These are phyloP conservation scores for Saturnispora ahearnii DNA, from an alignment of 805 yeast genomes.

Conservation along the genomic window DNA sequence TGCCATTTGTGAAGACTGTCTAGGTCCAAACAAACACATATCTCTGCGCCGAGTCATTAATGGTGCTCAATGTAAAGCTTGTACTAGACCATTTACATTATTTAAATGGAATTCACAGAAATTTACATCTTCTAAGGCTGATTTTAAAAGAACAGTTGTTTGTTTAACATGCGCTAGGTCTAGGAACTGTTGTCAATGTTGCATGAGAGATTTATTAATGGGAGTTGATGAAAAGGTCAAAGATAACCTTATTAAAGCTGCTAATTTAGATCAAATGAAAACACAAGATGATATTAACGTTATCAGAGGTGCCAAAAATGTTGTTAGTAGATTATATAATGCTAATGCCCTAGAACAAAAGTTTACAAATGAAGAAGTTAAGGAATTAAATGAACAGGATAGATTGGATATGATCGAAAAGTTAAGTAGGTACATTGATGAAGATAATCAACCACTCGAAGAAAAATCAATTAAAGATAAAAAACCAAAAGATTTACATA, in stretches of 20 bases:
- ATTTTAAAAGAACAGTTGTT: slow-evolving; percentile 53
- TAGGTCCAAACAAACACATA: slow-evolving; percentile 59
- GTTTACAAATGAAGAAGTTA: slow-evolving; percentile 17
- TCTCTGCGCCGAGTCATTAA: slow-evolving; percentile 59
- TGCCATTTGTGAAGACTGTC: slow-evolving; percentile 63
- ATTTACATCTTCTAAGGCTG: slow-evolving; percentile 24
- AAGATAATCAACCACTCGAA: slow-evolving; percentile 9
- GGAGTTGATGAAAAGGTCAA: slow-evolving; percentile 73
- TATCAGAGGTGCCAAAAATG: slow-evolving; percentile 37
- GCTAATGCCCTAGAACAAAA: slow-evolving; percentile 38
- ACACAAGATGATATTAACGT: slow-evolving; percentile 24
- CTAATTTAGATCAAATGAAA: slow-evolving; percentile 31
- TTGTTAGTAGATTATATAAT: slow-evolving; percentile 42
- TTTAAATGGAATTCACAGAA: slow-evolving; percentile 49
- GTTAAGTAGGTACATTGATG: neutral
- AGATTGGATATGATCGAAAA: slow-evolving; percentile 9
- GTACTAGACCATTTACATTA: slow-evolving; percentile 77
- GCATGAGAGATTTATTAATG: slow-evolving; percentile 74
- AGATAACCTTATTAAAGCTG: slow-evolving; percentile 71
- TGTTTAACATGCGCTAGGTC: slow-evolving; percentile 75
- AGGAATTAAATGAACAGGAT: slow-evolving; percentile 11
- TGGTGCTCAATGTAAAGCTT: slow-evolving; percentile 79
- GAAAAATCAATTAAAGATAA: slow-evolving; percentile 11
- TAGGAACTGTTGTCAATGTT: slow-evolving; percentile 78
- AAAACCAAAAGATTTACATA: neutral